Percentiles rank a stretch among this genome's conserved stretches.
Conservation (phyloP, 164 flowering plant genomes). For the Vitis cinerea region DNA sequence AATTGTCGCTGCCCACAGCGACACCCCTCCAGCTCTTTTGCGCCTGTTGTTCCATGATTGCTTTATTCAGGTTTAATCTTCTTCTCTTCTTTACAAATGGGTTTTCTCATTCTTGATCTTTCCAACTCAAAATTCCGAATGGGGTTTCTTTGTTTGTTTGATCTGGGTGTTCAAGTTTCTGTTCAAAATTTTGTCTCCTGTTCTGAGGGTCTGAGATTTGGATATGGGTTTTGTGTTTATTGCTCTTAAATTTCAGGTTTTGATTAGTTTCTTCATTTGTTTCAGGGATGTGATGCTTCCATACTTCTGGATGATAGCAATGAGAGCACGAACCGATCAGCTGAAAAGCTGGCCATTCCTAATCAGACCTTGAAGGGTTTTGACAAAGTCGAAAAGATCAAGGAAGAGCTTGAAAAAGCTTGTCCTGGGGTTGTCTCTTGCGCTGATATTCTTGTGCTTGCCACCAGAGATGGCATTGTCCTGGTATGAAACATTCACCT, state of each 20-base stretch:
- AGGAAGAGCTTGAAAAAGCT: constrained; percentile 37
- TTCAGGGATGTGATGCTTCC: constrained; percentile 55
- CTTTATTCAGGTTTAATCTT: constrained; percentile 16
- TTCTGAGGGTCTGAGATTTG: too few species aligned
- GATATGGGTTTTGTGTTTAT: background rate
- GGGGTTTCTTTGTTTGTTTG: background rate
- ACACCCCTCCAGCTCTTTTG: constrained; percentile 12
- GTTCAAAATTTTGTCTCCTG: background rate
- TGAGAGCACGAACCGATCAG: constrained; percentile 18
- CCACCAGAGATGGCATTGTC: constrained; percentile 43
- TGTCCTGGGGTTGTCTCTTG: constrained; percentile 56
- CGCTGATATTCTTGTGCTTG: constrained; percentile 41
- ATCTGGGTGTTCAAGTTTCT: background rate
- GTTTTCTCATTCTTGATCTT: background rate
- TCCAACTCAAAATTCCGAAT: too few species aligned
- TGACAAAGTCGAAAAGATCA: constrained; percentile 32
- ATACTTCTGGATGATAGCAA: constrained; percentile 30
- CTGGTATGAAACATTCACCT: constrained; percentile 23
- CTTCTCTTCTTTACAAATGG: background rate
- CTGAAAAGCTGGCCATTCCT: constrained; percentile 37
- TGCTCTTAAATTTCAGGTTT: background rate
- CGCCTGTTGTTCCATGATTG: constrained; percentile 32
- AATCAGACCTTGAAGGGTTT: constrained; percentile 38
- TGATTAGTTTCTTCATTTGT: background rate
- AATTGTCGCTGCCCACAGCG: too few species aligned